Base-by-base conservation (phyloP, 495 filamentous ascomycete genomes). In the Xylaria grammica region DNA sequence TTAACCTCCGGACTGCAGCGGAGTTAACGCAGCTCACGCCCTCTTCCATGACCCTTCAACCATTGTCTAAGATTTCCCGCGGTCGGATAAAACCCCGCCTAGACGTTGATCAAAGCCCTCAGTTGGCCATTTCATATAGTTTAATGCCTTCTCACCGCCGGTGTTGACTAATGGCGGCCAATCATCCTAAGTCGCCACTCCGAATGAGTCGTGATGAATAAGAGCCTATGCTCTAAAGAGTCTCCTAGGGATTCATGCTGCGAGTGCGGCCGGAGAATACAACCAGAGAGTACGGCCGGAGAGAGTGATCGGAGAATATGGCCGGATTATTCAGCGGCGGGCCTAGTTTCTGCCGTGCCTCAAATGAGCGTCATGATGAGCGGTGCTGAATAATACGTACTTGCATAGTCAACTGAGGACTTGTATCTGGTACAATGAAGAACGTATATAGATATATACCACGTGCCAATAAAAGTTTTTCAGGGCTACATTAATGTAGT, bases 1-100 rank as follows among this genome's bases (percentile, higher is more conserved):
- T 36, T 58, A 58, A 58, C 20, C 38, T 34, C 54, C 54, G 54
- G 32, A 38, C 24, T 32, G 54, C 54, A 58, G 54, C 54, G 54
- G 54, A 45, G 17, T 20, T 45, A 40, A 19, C 20, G 22, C 10
- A 11, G 26, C 15, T 27, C 5, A 20, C 34, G 26, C 26, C 22
- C 4, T 2, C 1, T 42, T 40, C 32, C 1, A 13, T 10, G 4
- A 36, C 11, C 32, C 11, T 36, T 36, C 32, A 36, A 36, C 4
- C 32, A 6, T 15, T 0, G 7, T 9, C 34, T 15, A 30, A 34
- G 1, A 17, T 2, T 13, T 34, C 29, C 30, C 3, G 19, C 52
- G 52, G 30, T 55, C 32, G 38, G 32, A 34, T 36, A 15, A 17
- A 15, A 53, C 51, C 30, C 51, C 10, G 13, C 30, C 13, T 32